Evolutionary conservation across 495 filamentous ascomycete species (phyloP).

Genomic region (Lepidopterella palustris): DNA sequence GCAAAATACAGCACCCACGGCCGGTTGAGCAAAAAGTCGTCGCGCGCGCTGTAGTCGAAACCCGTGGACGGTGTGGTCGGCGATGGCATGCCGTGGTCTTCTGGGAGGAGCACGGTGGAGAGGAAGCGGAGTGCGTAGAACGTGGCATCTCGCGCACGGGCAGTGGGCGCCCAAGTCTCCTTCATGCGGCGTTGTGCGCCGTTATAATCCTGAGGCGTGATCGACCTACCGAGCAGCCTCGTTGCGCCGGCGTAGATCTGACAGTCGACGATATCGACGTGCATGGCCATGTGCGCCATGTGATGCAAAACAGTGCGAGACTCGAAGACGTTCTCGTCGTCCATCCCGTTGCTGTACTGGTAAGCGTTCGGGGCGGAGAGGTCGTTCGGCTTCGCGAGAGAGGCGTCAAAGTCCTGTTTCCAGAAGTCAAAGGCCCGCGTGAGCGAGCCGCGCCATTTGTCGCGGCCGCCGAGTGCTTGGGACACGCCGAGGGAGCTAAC

Average conservation of each 20-base stretch:
- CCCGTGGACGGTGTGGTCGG: conserved; percentile 2
- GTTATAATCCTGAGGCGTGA: conserved; percentile 72
- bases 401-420: conserved; percentile 88
- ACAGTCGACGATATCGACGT: conserved; percentile 95
- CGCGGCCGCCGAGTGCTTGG: conserved; percentile 76
- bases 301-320: conserved; percentile 84
- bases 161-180: conserved; percentile 83
- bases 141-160: conserved; percentile 83
- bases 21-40: conserved; percentile 85
- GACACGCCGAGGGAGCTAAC: conserved; percentile 75
- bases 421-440: conserved; percentile 91
- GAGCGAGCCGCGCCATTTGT: conserved; percentile 86
- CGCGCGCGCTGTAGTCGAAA: conserved; percentile 65
- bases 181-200: conserved; percentile 80
- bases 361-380: conserved; percentile 32
- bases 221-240: conserved; percentile 76
- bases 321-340: conserved; percentile 77
- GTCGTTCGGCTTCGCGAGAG: conserved; percentile 49
- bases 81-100: conserved; percentile 20
- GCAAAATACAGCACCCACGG: conserved; percentile 98
- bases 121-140: conserved; percentile 92
- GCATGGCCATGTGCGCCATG: conserved; percentile 95
- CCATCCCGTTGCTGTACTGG: conserved; percentile 35
- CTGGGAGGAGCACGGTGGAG: conserved; percentile 64
- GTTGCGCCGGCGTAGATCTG: conserved; percentile 90